Conservation (phyloP, 495 filamentous ascomycete species). For the Bacidia gigantensis region DNA sequence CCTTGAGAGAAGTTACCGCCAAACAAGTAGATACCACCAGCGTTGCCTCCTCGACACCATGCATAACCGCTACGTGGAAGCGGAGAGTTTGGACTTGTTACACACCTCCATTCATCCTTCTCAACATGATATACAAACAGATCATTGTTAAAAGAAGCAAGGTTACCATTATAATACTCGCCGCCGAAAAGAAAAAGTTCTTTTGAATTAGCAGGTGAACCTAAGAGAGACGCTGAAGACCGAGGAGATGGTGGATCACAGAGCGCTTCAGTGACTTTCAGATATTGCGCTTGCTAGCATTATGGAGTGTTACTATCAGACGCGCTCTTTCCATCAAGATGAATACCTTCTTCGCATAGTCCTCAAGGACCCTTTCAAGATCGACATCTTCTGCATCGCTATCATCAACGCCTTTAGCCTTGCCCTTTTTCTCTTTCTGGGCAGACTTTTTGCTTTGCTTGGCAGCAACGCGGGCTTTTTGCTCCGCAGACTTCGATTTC, state of each 20-base stretch:
- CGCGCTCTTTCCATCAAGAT: neutral
- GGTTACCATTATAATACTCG: constrained; percentile 51
- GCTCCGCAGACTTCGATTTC: constrained; percentile 35
- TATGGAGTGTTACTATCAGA: constrained; percentile 6
- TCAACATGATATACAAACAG: constrained; percentile 84
- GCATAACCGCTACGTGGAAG: constrained; percentile 85
- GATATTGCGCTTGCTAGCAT: constrained; percentile 71
- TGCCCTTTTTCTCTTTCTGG: constrained; percentile 63
- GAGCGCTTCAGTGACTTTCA: constrained; percentile 76
- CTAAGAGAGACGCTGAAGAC: constrained; percentile 64
- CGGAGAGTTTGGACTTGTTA: constrained; percentile 83
- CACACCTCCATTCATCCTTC: constrained; percentile 71
- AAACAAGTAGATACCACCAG: constrained; percentile 78
- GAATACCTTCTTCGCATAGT: constrained; percentile 46
- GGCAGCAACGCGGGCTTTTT: constrained; percentile 40
- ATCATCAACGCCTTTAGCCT: constrained; percentile 47
- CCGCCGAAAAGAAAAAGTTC: constrained; percentile 90
- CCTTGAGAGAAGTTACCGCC: too few relatives aligned
- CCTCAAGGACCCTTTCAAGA: constrained; percentile 87
- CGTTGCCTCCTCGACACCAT: constrained; percentile 77
- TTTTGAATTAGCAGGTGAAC: constrained; percentile 70
- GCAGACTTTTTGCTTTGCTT: constrained; percentile 49
- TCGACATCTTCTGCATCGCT: constrained; percentile 87
- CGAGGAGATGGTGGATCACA: constrained; percentile 67
- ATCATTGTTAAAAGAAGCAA: constrained; percentile 53